Evolutionary conservation across 805 yeast genomes (phyloP), one percentile per base, ranked within the genome.

Genomic region (Saccharomycopsis sp.): DNA sequence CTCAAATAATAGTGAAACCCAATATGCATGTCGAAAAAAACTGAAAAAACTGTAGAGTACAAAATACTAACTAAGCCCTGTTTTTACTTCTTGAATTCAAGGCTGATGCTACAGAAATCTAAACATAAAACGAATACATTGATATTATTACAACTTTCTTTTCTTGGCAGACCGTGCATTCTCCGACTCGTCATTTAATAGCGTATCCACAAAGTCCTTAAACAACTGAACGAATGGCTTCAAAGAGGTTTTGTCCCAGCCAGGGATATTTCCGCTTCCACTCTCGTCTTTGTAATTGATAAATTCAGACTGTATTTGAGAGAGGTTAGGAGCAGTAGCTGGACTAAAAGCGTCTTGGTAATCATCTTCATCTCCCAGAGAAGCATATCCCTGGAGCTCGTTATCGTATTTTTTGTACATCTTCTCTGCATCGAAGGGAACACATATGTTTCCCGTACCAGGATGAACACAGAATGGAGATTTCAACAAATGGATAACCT

Each of bases 401-500:
- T 51, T 14, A 19, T 62, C 59, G 42, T 61, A 61, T 34, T 56
- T 54, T 15, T 58, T 53, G 22, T 29, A 62, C 56, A 56, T 61
- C 29, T 44, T 19, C 2, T 58, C 58, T 0, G 85, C 84, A 64
- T 82, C 83, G 63, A 82, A 86, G 0, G 98, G 97, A 5, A 94
- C 97, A 81, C 98, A 94, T 2, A 94, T 88, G 66, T 89, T 87
- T 5, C 97, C 97, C 0, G 99, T 94, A 1, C 90, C 85, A 1
- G 99, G 99, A 70, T 94, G 99, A 50, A 94, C 85, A 75, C 98
- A 93, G 70, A 94, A 94, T 17, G 99, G 99, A 1, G 97, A 88
- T 69, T 94, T 94, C 66, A 94, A 79, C 72, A 94, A 84, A 75
- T 94, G 99, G 73, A 85, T 89, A 67, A 92, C 78, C 69, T 88